Base-by-base conservation (phyloP, 495 filamentous ascomycete genomes). In the Aspergillus hancockii region DNA sequence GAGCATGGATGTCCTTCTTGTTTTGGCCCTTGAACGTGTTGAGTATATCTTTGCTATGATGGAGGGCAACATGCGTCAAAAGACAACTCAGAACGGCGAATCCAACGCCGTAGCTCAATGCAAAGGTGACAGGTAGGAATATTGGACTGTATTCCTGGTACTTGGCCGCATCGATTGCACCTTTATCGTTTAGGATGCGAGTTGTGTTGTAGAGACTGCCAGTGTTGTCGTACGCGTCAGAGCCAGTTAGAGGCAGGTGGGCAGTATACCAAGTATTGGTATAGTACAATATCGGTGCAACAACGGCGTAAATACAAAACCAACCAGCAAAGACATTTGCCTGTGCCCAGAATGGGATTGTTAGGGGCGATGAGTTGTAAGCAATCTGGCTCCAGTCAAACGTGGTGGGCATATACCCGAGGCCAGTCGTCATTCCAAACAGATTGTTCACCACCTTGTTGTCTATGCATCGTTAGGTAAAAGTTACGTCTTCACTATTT, bases 361-460 rank as follows among this genome's bases (percentile, higher is more conserved):
- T 75, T 2, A 96, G 74, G 2, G 91, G 91, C 13, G 90, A 93
- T 1, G 90, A 90, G 59, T 92, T 93, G 69, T 95, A 95, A 10
- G 92, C 90, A 38, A 96, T 88, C 69, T 96, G 91, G 3, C 88
- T 87, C 91, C 92, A 95, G 74, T 96, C 91, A 63, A 96, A 95
- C 0, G 91, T 95, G 60, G 94, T 63, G 10, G 91, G 91, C 60
- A 94, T 90, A 45, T 95, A 76, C 3, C 91, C 92, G 41, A 96
- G 77, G 22, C 92, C 91, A 3, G 91, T 93, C n/a, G 84, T 76
- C 32, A 93, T 88, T 4, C 92, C 92, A 61, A 95, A 94, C 72
- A 81, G 71, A 52, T 81, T 74, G 52, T 77, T 77, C 28, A 76
- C 47, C 4, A 72, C 59, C 14, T 70, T 64, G 40, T 67, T 75